Evolutionary conservation across 2,329 filamentous ascomycete genomes (phyloP).

Genomic region (Diplodia scrobiculata): DNA sequence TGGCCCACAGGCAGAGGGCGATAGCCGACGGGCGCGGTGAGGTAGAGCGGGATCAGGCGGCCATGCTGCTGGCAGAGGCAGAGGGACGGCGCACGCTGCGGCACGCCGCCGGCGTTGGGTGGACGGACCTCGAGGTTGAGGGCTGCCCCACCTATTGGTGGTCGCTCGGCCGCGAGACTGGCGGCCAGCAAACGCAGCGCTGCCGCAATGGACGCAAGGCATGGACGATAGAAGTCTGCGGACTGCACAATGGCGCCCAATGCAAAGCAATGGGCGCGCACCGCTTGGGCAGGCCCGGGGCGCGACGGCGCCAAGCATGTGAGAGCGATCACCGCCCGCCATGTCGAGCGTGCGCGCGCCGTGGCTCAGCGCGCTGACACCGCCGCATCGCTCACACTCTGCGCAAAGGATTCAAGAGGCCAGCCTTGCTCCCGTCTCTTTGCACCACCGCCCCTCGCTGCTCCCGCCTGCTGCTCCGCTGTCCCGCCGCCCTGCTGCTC

Average conservation of each 20-base stretch:
- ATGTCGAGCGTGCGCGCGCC: constrained; percentile 15
- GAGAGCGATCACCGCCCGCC: constrained; percentile 18
- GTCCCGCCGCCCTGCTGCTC: not conserved
- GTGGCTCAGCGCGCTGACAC: constrained; percentile 27
- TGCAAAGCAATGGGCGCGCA: constrained; percentile 1
- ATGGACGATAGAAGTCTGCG: not conserved
- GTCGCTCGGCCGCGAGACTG: not conserved
- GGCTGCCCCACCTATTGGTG: constrained; percentile 14
- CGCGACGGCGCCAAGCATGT: constrained; percentile 18
- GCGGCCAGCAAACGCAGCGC: constrained; percentile 10
- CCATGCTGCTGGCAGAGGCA: not conserved
- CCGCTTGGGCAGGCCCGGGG: not conserved
- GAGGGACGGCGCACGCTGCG: constrained; percentile 5
- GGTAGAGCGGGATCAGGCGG: not conserved
- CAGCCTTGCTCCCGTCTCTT: constrained; percentile 11
- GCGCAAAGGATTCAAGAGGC: constrained; percentile 22
- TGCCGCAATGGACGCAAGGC: not conserved
- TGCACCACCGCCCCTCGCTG: constrained; percentile 8
- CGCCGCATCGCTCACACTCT: constrained; percentile 23
- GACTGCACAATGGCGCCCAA: not conserved
- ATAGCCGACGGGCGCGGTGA: not conserved
- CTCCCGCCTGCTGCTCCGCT: constrained; percentile 5
- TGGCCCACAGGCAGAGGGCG: not conserved
- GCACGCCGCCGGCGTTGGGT: constrained; percentile 3
- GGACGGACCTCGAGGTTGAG: constrained; percentile 3